Conservation (phyloP, 768 basidiomycete genomes). For the Clitopilus passeckerianus region DNA sequence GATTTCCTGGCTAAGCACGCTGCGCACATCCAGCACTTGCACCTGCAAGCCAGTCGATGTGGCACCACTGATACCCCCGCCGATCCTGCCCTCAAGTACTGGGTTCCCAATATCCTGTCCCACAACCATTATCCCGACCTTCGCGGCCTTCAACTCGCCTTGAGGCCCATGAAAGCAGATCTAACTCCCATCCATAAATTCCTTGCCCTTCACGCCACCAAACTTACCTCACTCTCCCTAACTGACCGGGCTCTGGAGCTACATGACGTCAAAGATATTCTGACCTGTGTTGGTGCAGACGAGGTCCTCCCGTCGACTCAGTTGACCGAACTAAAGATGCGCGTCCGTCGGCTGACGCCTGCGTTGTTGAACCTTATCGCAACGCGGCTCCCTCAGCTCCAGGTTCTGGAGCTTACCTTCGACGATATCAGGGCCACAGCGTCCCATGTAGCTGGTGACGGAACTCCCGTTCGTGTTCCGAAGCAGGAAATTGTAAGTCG, state of each 20-base stretch:
- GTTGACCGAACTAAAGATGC: conserved; percentile 15
- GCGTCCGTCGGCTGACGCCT: conserved; percentile 16
- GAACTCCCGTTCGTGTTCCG: not conserved
- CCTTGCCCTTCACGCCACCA: conserved; percentile 21
- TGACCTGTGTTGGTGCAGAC: conserved; percentile 4
- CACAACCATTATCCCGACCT: conserved; percentile 27
- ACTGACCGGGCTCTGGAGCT: conserved; percentile 27
- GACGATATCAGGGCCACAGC: conserved; percentile 11
- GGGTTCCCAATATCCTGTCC: conserved; percentile 37
- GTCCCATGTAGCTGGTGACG: not conserved
- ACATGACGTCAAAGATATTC: not conserved
- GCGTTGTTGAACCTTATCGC: conserved; percentile 19
- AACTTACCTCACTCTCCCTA: conserved; percentile 27
- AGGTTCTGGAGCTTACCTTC: conserved; percentile 17
- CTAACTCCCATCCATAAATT: conserved; percentile 21
- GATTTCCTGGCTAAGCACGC: conserved; percentile 31
- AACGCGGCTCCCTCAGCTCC: conserved; percentile 14
- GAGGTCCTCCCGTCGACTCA: conserved; percentile 18
- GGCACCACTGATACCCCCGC: conserved; percentile 12
- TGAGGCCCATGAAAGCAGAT: conserved; percentile 33
- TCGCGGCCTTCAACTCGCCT: conserved; percentile 24
- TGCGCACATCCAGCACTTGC: conserved; percentile 27
- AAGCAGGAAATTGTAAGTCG: conserved; percentile 9
- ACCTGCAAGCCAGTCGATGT: conserved; percentile 27
- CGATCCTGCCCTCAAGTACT: conserved; percentile 25